Evolutionary conservation across 225 moss, liverwort and hornwort genomes (phyloP).

Genomic region (Lunularia cruciata): DNA sequence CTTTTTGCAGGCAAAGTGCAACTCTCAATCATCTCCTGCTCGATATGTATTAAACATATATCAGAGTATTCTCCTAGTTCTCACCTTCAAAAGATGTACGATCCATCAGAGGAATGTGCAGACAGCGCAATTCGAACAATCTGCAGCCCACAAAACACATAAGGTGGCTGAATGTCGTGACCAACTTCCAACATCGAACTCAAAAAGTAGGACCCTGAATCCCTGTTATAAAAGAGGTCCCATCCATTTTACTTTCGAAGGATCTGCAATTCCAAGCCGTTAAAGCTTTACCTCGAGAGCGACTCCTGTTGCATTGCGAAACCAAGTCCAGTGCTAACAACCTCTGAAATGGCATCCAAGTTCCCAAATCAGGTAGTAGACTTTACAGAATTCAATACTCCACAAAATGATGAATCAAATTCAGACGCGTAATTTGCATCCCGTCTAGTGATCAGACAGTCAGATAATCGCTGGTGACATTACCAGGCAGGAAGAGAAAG

Average conservation of each 20-base stretch:
- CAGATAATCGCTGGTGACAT: not conserved
- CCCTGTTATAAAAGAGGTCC: no score
- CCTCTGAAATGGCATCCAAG: conserved; percentile 44
- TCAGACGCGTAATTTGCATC: not conserved
- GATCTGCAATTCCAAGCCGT: no score
- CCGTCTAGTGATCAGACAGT: not conserved
- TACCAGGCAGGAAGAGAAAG: conserved; percentile 81
- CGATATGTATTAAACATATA: no score
- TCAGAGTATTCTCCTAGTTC: not conserved
- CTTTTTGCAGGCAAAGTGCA: not conserved
- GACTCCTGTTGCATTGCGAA: conserved; percentile 61
- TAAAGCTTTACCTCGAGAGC: conserved; percentile 53
- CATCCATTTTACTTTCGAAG: no score
- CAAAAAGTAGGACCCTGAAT: not conserved
- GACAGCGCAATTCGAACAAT: conserved; percentile 44
- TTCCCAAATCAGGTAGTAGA: not conserved
- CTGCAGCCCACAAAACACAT: no score
- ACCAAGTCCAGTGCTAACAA: conserved; percentile 62
- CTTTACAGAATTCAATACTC: not conserved
- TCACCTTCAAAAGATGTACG: conserved; percentile 53
- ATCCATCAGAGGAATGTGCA: conserved; percentile 43
- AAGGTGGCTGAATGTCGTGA: no score
- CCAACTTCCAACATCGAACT: not conserved
- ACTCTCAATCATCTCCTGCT: not conserved
- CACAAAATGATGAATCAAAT: not conserved